Evolutionary conservation across 345 rosid genomes (phyloP), one percentile per base, ranked within the genome.

Genomic region (Acer yangbiense): DNA sequence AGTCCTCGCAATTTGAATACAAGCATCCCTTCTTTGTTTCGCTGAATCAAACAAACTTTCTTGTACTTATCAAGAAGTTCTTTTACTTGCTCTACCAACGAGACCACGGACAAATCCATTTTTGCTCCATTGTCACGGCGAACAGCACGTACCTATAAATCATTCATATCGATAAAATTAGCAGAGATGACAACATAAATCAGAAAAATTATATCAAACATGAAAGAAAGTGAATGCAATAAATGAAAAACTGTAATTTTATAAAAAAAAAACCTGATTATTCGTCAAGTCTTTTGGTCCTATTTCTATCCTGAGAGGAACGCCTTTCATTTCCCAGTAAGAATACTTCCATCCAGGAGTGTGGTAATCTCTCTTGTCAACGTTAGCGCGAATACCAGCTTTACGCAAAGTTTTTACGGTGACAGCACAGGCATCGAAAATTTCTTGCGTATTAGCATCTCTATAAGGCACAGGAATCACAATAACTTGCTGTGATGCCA

Each of bases 311-410:
- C 99, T 92, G 25, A 95, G 76, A 18, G 98, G 97, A 68, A 95
- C 99, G 67, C 99, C 99, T 81, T 93, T 95, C 97, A 93, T 84
- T 83, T 95, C 99, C 99, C 98, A 92, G 83, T 91, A 78, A n/a
- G 98, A 95, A 77, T 93, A 95, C 90, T 95, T 95, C 99, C 99
- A 95, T 52, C 97, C 99, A 17, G 98, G 98, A 1, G 98, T 91
- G 79, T 93, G 91, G 84, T 92, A 92, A 48, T 93, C 99, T 83
- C 97, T 87, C 14, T 87, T 72, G 84, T 95, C 99, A 12, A 83
- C 87, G 72, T 91, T 92, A 9, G 97, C 35, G 35, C 95, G 82
- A 62, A 95, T 87, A 71, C 98, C 98, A 5, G 97, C 98, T 75
- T 85, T 84, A 57, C 43, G 73, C 79, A 95, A 87, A 20, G 89